Percentiles rank a stretch among this genome's conserved stretches.
Conservation (phyloP, 352 stramenopile species). For the Plasmopara muralis region DNA sequence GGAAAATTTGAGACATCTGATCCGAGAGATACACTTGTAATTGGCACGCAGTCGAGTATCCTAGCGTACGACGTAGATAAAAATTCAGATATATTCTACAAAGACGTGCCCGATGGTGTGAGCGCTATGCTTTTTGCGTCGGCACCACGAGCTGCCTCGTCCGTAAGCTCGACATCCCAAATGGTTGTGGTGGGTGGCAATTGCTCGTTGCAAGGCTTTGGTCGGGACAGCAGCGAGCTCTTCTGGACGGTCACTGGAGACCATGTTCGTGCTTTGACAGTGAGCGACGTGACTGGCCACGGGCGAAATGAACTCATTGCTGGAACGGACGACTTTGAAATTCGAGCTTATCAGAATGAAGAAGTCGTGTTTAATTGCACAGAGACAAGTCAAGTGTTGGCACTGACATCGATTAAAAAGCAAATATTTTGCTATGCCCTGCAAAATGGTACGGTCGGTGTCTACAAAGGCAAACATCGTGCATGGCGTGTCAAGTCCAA, state of each 20-base stretch:
- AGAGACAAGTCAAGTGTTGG: constrained; percentile 75
- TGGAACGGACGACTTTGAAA: constrained; percentile 88
- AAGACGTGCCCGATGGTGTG: constrained; percentile 81
- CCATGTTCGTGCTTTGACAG: constrained; percentile 77
- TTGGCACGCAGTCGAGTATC: constrained; percentile 86
- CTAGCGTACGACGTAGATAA: constrained; percentile 90
- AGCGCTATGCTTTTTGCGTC: constrained; percentile 77
- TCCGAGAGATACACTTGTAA: constrained; percentile 72
- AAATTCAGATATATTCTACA: constrained; percentile 93
- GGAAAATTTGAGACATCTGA: constrained; percentile 62
- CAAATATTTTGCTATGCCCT: constrained; percentile 84
- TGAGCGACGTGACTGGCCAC: constrained; percentile 68
- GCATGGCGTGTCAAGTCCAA: constrained; percentile 91
- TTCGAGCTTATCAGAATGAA: constrained; percentile 85
- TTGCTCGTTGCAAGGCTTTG: constrained; percentile 89
- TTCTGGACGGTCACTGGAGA: constrained; percentile 91
- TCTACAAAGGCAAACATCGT: constrained; percentile 84
- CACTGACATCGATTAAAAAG: constrained; percentile 66
- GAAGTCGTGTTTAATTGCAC: constrained; percentile 85
- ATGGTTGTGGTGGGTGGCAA: constrained; percentile 90
- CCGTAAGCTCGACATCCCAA: constrained; percentile 25
- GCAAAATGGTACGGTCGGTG: constrained; percentile 88
- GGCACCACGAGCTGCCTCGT: constrained; percentile 21
- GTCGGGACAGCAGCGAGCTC: constrained; percentile 66
- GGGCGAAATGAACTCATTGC: constrained; percentile 77